These are phyloP conservation scores for Nigrograna mackinnonii DNA, from an alignment of 2,329 filamentous ascomycete species.

Conservation along the genomic window DNA sequence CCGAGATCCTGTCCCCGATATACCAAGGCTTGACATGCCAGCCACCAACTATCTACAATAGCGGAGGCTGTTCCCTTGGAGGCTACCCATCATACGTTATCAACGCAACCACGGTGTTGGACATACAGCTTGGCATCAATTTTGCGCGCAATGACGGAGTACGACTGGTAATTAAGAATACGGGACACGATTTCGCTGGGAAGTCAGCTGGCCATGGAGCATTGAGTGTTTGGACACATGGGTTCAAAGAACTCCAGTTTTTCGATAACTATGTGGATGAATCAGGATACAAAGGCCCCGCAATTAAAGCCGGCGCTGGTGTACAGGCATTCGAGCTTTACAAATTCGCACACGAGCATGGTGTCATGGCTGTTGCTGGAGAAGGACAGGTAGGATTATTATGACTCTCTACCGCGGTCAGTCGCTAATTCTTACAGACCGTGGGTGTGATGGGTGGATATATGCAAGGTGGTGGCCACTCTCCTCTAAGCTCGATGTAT, in stretches of 20 bases:
- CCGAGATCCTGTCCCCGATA: slow-evolving; percentile 28
- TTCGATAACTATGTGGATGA: slow-evolving; percentile 24
- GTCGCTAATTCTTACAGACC: slow-evolving; percentile 25
- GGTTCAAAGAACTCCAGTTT: slow-evolving; percentile 29
- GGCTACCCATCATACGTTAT: slow-evolving; percentile 30
- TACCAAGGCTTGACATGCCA: slow-evolving; percentile 31
- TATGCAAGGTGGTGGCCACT: slow-evolving; percentile 56
- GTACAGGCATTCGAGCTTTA: slow-evolving; percentile 32
- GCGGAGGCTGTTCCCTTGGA: slow-evolving; percentile 25
- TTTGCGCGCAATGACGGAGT: slow-evolving; percentile 29
- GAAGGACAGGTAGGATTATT: slow-evolving; percentile 18
- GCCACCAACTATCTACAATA: slow-evolving; percentile 22
- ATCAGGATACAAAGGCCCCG: slow-evolving; percentile 27
- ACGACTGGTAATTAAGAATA: slow-evolving; percentile 34
- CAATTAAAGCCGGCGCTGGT: slow-evolving; percentile 31
- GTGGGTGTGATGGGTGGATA: slow-evolving; percentile 52
- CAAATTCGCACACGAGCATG: slow-evolving; percentile 23
- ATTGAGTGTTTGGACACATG: slow-evolving; percentile 34
- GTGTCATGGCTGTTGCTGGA: slow-evolving; percentile 24
- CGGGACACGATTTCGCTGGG: slow-evolving; percentile 33
- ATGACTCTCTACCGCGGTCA: not conserved
- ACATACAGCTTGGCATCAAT: slow-evolving; percentile 31
- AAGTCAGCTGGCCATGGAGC: slow-evolving; percentile 26
- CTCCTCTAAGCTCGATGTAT: slow-evolving; percentile 52
- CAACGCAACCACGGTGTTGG: slow-evolving; percentile 22